Conservation (phyloP, 441 rosid species). For the Bocquillonia castaneifolia region DNA sequence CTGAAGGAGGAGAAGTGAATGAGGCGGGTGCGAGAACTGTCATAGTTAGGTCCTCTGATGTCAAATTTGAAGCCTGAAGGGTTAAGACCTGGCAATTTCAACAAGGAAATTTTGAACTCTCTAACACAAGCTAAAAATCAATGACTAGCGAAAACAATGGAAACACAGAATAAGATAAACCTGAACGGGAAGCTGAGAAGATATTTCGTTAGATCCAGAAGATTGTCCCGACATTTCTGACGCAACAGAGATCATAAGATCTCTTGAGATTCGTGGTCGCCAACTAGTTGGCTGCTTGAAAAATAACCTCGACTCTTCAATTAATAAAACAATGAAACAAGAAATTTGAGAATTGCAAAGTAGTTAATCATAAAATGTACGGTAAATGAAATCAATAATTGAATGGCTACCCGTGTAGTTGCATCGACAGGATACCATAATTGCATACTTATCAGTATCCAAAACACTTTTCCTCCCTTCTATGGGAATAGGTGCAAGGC, state of each 20-base stretch:
- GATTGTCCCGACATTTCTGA: slow-evolving; percentile 67
- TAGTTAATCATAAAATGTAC: slow-evolving; percentile 17
- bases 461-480: slow-evolving; percentile 47
- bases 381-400: slow-evolving; percentile 21
- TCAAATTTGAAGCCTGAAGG: slow-evolving; percentile 92
- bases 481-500: slow-evolving; percentile 40
- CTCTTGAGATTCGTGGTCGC: slow-evolving; percentile 80
- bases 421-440: slow-evolving; percentile 90
- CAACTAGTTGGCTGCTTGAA: slow-evolving; percentile 86
- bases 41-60: slow-evolving; percentile 81
- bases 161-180: slow-evolving; percentile 29
- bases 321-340: slow-evolving; percentile 18
- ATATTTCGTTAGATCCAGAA: slow-evolving; percentile 52
- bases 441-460: slow-evolving; percentile 59
- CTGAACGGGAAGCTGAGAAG: slow-evolving; percentile 90
- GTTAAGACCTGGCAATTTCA: slow-evolving; percentile 67
- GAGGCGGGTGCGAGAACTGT: slow-evolving; percentile 96
- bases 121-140: background rate
- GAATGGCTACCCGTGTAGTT: slow-evolving; percentile 65
- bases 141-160: background rate
- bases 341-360: slow-evolving; percentile 14
- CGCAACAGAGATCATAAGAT: slow-evolving; percentile 88
- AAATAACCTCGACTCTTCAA: slow-evolving; percentile 79
- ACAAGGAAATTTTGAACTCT: slow-evolving; percentile 8
- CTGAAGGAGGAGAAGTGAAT: slow-evolving; percentile 78